Conservation (phyloP, 352 stramenopile species). For the Phytophthora kernoviae region DNA sequence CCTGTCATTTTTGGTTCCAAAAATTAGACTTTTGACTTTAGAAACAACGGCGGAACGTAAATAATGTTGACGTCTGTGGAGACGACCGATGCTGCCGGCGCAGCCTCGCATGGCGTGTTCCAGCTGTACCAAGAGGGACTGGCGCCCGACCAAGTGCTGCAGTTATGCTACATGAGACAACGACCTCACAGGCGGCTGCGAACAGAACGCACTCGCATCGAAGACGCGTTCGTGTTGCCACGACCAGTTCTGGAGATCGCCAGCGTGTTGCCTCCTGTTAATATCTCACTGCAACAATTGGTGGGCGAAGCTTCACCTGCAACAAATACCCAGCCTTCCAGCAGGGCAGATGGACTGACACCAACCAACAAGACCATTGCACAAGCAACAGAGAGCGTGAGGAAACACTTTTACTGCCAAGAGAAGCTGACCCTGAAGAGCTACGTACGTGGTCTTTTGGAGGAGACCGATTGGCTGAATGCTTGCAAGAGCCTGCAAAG, state of each 20-base stretch:
- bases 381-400: slow-evolving; percentile 22
- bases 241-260: slow-evolving; percentile 38
- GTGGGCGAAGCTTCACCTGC: background rate
- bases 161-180: slow-evolving; percentile 59
- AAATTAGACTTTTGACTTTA: background rate
- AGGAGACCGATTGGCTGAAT: slow-evolving; percentile 50
- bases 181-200: slow-evolving; percentile 26
- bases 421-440: slow-evolving; percentile 25
- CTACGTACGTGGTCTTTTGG: slow-evolving; percentile 39
- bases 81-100: background rate
- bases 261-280: slow-evolving; percentile 39
- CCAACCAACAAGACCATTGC: background rate
- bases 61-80: slow-evolving; percentile 1
- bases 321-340: background rate
- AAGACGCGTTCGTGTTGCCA: slow-evolving; percentile 61
- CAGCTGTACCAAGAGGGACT: slow-evolving; percentile 71
- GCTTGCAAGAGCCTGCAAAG: slow-evolving; percentile 28
- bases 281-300: slow-evolving; percentile 35
- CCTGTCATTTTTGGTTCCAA: background rate
- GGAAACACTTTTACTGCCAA: slow-evolving; percentile 33
- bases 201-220: slow-evolving; percentile 25
- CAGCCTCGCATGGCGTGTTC: slow-evolving; percentile 55
- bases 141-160: slow-evolving; percentile 54
- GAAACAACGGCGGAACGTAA: background rate
- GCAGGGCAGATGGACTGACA: no score